Conservation (phyloP, 108 stramenopile genomes). For the Nannochloropsis gaditana region DNA sequence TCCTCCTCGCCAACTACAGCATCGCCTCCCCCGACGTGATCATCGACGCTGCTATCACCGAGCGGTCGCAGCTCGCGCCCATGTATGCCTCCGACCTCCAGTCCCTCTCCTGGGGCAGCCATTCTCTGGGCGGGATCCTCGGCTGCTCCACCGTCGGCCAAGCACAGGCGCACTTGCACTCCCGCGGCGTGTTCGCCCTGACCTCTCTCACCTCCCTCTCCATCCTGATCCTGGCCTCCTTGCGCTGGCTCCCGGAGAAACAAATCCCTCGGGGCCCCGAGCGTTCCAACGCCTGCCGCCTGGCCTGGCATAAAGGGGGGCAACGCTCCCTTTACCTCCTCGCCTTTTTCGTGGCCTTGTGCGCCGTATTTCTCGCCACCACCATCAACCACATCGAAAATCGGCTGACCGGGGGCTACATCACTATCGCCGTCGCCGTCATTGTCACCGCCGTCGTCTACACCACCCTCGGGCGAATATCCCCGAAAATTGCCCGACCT, state of each 20-base stretch:
- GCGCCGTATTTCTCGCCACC: background rate
- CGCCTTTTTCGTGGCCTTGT: background rate
- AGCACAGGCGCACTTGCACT: background rate
- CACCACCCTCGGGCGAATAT: background rate
- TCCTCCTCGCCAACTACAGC: slow-evolving; percentile 2
- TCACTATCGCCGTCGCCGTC: background rate
- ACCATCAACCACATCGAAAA: background rate
- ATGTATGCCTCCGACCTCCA: slow-evolving; percentile 24
- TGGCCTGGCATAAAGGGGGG: background rate
- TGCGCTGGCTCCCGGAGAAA: slow-evolving; percentile 23
- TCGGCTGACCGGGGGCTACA: background rate
- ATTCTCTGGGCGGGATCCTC: background rate
- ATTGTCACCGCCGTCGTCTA: slow-evolving; percentile 8
- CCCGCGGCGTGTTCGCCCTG: background rate
- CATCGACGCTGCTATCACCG: background rate
- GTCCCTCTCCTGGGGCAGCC: slow-evolving; percentile 9
- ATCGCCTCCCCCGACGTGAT: slow-evolving; percentile 22
- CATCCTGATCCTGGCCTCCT: background rate
- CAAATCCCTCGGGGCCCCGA: background rate
- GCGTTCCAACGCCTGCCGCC: background rate
- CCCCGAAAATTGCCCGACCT: background rate
- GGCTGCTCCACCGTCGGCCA: background rate
- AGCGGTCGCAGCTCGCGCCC: background rate
- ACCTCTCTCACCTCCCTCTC: background rate
- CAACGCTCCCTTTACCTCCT: slow-evolving; percentile 15